Conservation (phyloP, 768 basidiomycete genomes). For the Botryobasidium botryosum region DNA sequence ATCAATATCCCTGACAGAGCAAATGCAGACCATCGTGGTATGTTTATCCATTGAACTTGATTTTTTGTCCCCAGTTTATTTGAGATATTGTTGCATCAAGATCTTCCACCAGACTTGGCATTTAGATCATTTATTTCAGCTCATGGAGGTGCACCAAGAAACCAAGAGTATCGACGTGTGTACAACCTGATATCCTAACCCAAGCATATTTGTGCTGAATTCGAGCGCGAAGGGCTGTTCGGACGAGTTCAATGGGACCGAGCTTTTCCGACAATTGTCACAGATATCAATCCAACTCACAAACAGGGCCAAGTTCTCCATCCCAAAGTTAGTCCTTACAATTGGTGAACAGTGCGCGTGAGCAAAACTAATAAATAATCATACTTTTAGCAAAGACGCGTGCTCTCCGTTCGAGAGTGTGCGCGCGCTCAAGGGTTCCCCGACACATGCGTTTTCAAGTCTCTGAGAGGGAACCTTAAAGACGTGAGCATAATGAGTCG, state of each 20-base stretch:
- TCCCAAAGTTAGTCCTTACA: conserved; percentile 24
- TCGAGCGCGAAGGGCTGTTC: conserved; percentile 2
- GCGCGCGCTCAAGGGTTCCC: conserved; percentile 70
- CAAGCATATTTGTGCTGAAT: not conserved
- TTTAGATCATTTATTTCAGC: not conserved
- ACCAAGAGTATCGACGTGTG: not conserved
- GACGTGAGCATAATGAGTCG: conserved; percentile 31
- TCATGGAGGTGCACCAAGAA: not conserved
- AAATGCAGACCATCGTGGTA: conserved; percentile 22
- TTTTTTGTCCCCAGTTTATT: conserved; percentile 34
- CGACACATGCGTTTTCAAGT: conserved; percentile 46
- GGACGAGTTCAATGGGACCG: conserved; percentile 15
- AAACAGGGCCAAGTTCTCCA: conserved; percentile 31
- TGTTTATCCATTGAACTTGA: no score
- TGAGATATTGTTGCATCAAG: conserved; percentile 18
- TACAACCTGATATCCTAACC: not conserved
- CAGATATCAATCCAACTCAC: conserved; percentile 30
- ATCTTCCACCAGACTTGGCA: conserved; percentile 9
- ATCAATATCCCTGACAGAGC: conserved; percentile 36
- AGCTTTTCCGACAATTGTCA: conserved; percentile 49
- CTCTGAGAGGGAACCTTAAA: conserved; percentile 23
- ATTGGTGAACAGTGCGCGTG: no score
- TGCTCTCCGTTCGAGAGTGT: conserved; percentile 46
- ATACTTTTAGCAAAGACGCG: conserved; percentile 66
- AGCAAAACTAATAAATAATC: no score